Base-by-base conservation (phyloP, 345 rosid species). In the Raphanus sativus region DNA sequence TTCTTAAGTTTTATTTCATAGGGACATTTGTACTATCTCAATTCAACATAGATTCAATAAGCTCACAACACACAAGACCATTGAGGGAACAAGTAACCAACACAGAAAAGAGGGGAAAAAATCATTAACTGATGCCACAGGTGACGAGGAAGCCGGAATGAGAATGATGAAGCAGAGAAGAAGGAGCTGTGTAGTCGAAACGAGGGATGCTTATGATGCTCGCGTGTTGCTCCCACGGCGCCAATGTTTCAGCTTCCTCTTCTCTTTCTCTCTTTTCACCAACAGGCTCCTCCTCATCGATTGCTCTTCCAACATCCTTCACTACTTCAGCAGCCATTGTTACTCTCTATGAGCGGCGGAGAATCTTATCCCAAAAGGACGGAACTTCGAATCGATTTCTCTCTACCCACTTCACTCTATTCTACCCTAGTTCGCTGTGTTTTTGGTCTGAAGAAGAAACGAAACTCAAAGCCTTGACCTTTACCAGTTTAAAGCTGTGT, bases 191-290 rank as follows among this genome's bases (percentile, higher is more conserved):
- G 90, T 94, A 94, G 76, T 94, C 93, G 82, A 88, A 94, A 4
- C 98, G 92, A 84, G 96, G 97, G 6, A 94, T 84, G 89, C 85
- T 89, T 81, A 94, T 94, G 45, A 88, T 85, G 28, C 80, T 81
- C 1, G 88, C 85, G 78, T 90, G 94, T 83, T 91, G 97, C 77
- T 91, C 96, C 96, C 97, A 91, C 17, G 97, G 94, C 45, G 87
- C 80, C 89, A 91, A 83, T 70, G 67, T 34, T 77, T 67, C 59
- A 52, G 55, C 15, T 9, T 79, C 78, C 2, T 73, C 70, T 73
- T n/a, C 70, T 69, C 77, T 70, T 61, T 76, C 81, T 76, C 78
- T 64, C 48, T 73, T 74, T 17, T 67, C 80, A 60, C 69, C 8
- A 5, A 62, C 63, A 30, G 21, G 1, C 34, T 77, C 71, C 62